Evolutionary conservation across 108 stramenopile species (phyloP).

Genomic region (Stephanodiscus triporus): DNA sequence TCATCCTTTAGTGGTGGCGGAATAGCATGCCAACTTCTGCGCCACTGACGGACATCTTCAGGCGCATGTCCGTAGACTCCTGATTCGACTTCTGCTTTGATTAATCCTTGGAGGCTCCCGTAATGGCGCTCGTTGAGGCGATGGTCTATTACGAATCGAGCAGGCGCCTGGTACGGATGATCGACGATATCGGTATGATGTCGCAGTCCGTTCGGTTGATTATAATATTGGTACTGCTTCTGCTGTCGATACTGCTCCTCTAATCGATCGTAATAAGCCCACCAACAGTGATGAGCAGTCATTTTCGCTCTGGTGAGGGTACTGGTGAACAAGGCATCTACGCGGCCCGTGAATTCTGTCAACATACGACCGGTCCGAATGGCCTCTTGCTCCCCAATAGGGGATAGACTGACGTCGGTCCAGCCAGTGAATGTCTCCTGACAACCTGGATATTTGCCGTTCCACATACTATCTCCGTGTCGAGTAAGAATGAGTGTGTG

Average conservation of each 20-base stretch:
- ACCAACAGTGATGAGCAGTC: slow-evolving; percentile 64
- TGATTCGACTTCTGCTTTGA: slow-evolving; percentile 55
- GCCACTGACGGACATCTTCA: slow-evolving; percentile 44
- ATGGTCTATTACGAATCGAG: slow-evolving; percentile 51
- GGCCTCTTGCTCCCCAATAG: slow-evolving; percentile 59
- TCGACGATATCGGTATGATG: neutral
- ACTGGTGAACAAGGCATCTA: slow-evolving; percentile 63
- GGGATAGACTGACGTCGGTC: slow-evolving; percentile 62
- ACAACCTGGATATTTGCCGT: slow-evolving; percentile 58
- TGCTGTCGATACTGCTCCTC: slow-evolving; percentile 19
- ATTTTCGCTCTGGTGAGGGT: slow-evolving; percentile 54
- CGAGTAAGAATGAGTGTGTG: slow-evolving; percentile 65
- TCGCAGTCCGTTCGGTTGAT: neutral
- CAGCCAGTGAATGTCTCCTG: slow-evolving; percentile 77
- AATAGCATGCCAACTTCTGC: slow-evolving; percentile 60
- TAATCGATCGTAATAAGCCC: slow-evolving; percentile 50
- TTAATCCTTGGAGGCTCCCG: slow-evolving; percentile 53
- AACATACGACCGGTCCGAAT: slow-evolving; percentile 44
- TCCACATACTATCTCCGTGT: slow-evolving; percentile 73
- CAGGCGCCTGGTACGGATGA: slow-evolving; percentile 8
- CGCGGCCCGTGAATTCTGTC: slow-evolving; percentile 23
- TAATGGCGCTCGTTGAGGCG: slow-evolving; percentile 65
- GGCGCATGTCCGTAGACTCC: slow-evolving; percentile 59
- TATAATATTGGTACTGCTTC: slow-evolving; percentile 37
- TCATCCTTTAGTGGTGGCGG: slow-evolving; percentile 53